Evolutionary conservation across 2,329 filamentous ascomycete genomes (phyloP).

Genomic region (Corniculantispora saksenae): DNA sequence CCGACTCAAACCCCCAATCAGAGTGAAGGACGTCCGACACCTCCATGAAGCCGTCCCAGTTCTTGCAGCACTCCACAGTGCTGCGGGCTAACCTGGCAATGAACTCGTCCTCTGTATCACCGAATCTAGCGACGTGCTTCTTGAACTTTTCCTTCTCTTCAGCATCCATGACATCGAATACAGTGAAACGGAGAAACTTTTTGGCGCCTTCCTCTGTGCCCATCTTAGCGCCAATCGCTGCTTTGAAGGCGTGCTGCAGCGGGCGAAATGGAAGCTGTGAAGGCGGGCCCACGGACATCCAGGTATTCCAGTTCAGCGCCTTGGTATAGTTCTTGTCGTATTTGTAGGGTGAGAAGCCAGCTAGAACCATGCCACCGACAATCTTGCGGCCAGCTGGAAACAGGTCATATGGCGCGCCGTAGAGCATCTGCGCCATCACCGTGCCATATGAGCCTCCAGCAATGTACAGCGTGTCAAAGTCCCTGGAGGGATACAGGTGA

Average conservation of each 20-base stretch:
- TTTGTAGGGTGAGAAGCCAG: conserved; percentile 26
- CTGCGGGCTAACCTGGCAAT: conserved; percentile 18
- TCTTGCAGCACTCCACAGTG: conserved; percentile 19
- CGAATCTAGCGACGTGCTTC: conserved; percentile 15
- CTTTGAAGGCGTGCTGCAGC: conserved; percentile 21
- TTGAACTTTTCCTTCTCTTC: conserved; percentile 20
- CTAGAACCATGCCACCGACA: conserved; percentile 22
- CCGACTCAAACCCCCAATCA: conserved; percentile 27
- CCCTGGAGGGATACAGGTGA: conserved; percentile 22
- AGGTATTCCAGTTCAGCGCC: conserved; percentile 24
- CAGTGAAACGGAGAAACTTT: conserved; percentile 19
- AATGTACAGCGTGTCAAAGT: conserved; percentile 23
- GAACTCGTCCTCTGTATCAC: conserved; percentile 19
- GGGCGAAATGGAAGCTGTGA: conserved; percentile 21
- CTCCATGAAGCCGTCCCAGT: conserved; percentile 30
- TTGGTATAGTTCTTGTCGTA: conserved; percentile 23
- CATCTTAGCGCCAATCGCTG: conserved; percentile 20
- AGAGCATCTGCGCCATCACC: conserved; percentile 27
- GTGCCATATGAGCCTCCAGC: conserved; percentile 27
- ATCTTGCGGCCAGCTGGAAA: conserved; percentile 25
- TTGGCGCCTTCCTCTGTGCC: conserved; percentile 21
- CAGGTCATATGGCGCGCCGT: conserved; percentile 25
- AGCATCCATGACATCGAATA: conserved; percentile 22
- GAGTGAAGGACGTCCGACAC: conserved; percentile 27
- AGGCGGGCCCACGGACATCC: conserved; percentile 24